Base-by-base conservation (phyloP, 2,329 filamentous ascomycete genomes). In the Clathrospora elynae region DNA sequence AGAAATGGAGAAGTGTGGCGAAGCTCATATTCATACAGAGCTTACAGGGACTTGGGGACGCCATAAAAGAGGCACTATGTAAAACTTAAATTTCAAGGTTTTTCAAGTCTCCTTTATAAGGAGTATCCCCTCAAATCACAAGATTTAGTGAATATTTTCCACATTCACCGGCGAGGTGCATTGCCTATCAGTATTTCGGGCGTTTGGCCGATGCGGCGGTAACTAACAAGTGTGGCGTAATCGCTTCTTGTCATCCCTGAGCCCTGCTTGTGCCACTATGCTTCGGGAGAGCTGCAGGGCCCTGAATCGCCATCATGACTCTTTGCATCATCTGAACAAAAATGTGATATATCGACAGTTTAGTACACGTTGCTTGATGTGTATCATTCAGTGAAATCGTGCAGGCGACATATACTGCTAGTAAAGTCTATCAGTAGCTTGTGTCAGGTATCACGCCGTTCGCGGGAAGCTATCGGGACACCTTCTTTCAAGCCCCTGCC, bases 381-480 rank as follows among this genome's bases (percentile, higher is more conserved):
- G 26, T 25, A n/a, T 11, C 22, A 16, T 11, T n/a, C 33, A 16
- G 18, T 35, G 13, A 16, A 13, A 22, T n/a, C 14, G 14, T 24
- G 11, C 26, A 28, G 32, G 22, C 32, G 37, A 32, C 36, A 24
- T 30, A 6, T 17, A 23, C 6, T 35, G 16, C 17, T 10, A 11
- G 17, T n/a, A 25, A 12, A 24, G 24, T 23, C 12, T 31, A 35
- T 30, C 12, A 22, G 37, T 19, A 25, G 30, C 30, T 35, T 35
- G 22, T 37, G 36, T 29, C 42, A 26, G 42, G 28, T 35, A 55
- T 54, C 45, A 47, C 51, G 57, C 60, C 53, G 60, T 55, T 60
- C 51, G 49, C 58, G 49, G 50, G 35, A 36, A 32, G 29, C 50
- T 48, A 48, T 63, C 60, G 60, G 58, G 39, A 53, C 38, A 55